These are phyloP conservation scores for Mycena crocata DNA, from an alignment of 768 basidiomycete species.

Conservation along the genomic window DNA sequence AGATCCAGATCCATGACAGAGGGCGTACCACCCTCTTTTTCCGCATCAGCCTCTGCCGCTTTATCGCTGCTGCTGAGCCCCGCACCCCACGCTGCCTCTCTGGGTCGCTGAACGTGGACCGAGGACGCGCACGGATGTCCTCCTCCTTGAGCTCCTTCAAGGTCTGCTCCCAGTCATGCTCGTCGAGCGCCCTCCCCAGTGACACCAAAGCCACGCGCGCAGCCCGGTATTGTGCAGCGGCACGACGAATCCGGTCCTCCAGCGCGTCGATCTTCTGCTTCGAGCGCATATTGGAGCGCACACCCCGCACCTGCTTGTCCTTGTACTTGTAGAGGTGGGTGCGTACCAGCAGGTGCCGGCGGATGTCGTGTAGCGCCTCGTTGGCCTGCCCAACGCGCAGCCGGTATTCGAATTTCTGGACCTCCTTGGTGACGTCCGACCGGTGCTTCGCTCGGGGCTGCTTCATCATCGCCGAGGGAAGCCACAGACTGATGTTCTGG, in stretches of 20 bases:
- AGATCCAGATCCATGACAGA: background rate
- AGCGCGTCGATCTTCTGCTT: conserved; percentile 27
- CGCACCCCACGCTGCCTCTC: no score
- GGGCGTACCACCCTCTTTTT: background rate
- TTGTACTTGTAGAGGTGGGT: conserved; percentile 37
- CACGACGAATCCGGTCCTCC: conserved; percentile 29
- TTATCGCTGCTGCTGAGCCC: no score
- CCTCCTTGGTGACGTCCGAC: conserved; percentile 6
- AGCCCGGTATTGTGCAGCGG: conserved; percentile 30
- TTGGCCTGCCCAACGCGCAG: conserved; percentile 38
- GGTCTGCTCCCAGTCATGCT: conserved; percentile 27
- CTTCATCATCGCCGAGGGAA: conserved; percentile 38
- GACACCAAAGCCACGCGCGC: conserved; percentile 29
- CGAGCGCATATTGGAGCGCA: conserved; percentile 38
- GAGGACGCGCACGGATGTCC: conserved; percentile 36
- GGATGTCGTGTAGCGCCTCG: conserved; percentile 37
- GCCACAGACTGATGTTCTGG: conserved; percentile 26
- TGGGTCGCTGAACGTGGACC: background rate
- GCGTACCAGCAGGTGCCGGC: conserved; percentile 36
- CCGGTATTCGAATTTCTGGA: conserved; percentile 35
- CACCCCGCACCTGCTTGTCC: conserved; percentile 33
- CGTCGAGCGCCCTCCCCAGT: conserved; percentile 1
- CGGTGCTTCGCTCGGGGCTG: no score
- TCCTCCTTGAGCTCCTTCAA: conserved; percentile 17
- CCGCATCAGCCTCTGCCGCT: background rate